Conservation (phyloP, 2,329 filamentous ascomycete species). For the Parastagonospora avenae region DNA sequence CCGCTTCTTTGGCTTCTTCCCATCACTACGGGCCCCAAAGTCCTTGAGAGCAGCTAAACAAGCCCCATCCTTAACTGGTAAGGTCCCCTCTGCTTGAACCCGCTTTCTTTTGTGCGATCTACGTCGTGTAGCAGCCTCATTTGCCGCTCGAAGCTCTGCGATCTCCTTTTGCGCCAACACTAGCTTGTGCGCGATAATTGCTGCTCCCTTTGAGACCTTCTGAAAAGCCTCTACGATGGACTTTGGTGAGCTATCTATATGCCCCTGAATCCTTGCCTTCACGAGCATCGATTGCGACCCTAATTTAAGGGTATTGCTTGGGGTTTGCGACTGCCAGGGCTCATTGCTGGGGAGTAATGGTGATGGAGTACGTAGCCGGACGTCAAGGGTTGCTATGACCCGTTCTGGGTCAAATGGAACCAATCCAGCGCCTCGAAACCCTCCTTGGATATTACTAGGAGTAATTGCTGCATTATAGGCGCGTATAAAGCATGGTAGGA, state of each 20-base stretch:
- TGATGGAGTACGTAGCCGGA: constrained; percentile 17
- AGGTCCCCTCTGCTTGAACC: constrained; percentile 2
- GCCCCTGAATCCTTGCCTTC: too few relatives aligned
- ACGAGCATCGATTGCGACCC: constrained; percentile 16
- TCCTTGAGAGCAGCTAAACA: too few relatives aligned
- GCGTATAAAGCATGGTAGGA: too few relatives aligned
- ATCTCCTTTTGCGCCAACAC: constrained; percentile 6
- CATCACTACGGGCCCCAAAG: too few relatives aligned
- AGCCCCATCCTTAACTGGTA: not conserved
- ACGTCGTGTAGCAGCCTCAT: constrained; percentile 6
- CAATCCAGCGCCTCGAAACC: too few relatives aligned
- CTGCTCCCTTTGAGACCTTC: constrained; percentile 1
- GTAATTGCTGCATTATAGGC: too few relatives aligned
- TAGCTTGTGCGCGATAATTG: not conserved
- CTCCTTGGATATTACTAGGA: too few relatives aligned
- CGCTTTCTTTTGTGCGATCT: constrained; percentile 9
- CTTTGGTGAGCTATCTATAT: constrained; percentile 13
- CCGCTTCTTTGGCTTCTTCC: too few relatives aligned
- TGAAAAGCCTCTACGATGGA: constrained; percentile 8
- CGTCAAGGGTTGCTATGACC: constrained; percentile 39
- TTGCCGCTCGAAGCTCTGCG: constrained; percentile 6
- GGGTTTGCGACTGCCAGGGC: constrained; percentile 20
- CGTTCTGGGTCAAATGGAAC: constrained; percentile 37
- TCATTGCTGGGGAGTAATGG: constrained; percentile 10
- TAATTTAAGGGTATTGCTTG: constrained; percentile 16